Conservation (phyloP, 2,329 filamentous ascomycete genomes). For the Hypoxylon sp. region DNA sequence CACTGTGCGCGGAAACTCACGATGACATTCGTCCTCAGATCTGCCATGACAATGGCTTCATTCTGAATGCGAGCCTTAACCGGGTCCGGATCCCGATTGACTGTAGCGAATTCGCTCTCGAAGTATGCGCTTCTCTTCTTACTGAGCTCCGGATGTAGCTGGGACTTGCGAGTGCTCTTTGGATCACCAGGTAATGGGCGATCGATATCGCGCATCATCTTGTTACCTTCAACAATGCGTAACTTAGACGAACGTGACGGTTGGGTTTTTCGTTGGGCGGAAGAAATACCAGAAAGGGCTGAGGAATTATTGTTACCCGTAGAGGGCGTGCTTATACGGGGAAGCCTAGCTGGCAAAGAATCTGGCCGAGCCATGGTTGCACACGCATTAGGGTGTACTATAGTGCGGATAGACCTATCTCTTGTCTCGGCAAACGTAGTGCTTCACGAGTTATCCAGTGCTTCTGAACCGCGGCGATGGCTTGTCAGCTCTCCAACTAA, state of each 20-base stretch:
- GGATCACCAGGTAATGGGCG: slow-evolving; percentile 59
- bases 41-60: slow-evolving; percentile 73
- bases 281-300: slow-evolving; percentile 45
- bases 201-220: slow-evolving; percentile 59
- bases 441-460: slow-evolving; percentile 22
- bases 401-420: slow-evolving; percentile 24
- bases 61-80: slow-evolving; percentile 64
- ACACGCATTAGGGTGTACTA: slow-evolving; percentile 29
- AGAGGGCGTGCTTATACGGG: slow-evolving; percentile 38
- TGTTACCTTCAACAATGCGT: slow-evolving; percentile 57
- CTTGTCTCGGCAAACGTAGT: slow-evolving; percentile 25
- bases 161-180: slow-evolving; percentile 52
- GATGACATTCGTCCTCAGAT: slow-evolving; percentile 75
- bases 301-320: slow-evolving; percentile 26
- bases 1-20: slow-evolving; percentile 60
- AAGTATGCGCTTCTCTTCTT: slow-evolving; percentile 62
- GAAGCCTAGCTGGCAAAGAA: slow-evolving; percentile 40
- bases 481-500: slow-evolving; percentile 31
- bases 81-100: slow-evolving; percentile 53
- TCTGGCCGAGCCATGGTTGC: slow-evolving; percentile 44
- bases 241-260: slow-evolving; percentile 45
- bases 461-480: slow-evolving; percentile 23
- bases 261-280: slow-evolving; percentile 55
- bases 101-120: slow-evolving; percentile 61
- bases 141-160: slow-evolving; percentile 54